Conservation (phyloP, 768 basidiomycete genomes). For the Leucogyrophana mollusca region DNA sequence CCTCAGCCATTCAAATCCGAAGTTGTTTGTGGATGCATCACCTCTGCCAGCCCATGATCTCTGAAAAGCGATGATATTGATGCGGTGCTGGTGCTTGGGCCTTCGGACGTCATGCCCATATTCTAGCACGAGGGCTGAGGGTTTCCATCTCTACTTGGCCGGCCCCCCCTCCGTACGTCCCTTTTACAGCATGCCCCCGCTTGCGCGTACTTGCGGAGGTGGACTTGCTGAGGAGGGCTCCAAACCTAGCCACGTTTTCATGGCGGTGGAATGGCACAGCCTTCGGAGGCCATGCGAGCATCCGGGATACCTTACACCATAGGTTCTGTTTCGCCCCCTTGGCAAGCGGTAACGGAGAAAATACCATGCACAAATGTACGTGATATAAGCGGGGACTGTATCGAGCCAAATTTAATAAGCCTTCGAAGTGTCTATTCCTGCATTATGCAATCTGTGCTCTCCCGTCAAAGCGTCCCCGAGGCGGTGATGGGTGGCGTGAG, state of each 20-base stretch:
- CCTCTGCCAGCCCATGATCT: background rate
- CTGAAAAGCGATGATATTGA: slow-evolving; percentile 19
- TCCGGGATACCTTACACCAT: background rate
- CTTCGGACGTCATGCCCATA: slow-evolving; percentile 11
- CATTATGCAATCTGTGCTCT: too few relatives aligned
- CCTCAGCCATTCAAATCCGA: too few relatives aligned
- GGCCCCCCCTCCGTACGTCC: too few relatives aligned
- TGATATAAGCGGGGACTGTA: slow-evolving; percentile 26
- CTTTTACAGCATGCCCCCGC: too few relatives aligned
- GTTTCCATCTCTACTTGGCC: background rate
- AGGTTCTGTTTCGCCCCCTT: background rate
- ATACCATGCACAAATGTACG: slow-evolving; percentile 1
- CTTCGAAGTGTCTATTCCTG: slow-evolving; percentile 1
- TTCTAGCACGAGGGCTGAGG: background rate
- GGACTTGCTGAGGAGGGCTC: too few relatives aligned
- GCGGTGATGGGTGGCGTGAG: slow-evolving; percentile 8
- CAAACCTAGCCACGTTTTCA: background rate
- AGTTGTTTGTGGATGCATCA: too few relatives aligned
- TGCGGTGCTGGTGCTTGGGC: slow-evolving; percentile 19
- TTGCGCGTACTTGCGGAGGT: too few relatives aligned
- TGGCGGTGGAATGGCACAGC: slow-evolving; percentile 23
- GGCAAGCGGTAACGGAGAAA: background rate
- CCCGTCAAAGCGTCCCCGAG: slow-evolving; percentile 16
- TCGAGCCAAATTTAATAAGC: slow-evolving; percentile 15
- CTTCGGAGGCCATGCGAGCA: slow-evolving; percentile 7